phyloP scores from a whole-genome alignment of 202 grass and related monocot genomes.

The Musa balbisiana region DNA sequence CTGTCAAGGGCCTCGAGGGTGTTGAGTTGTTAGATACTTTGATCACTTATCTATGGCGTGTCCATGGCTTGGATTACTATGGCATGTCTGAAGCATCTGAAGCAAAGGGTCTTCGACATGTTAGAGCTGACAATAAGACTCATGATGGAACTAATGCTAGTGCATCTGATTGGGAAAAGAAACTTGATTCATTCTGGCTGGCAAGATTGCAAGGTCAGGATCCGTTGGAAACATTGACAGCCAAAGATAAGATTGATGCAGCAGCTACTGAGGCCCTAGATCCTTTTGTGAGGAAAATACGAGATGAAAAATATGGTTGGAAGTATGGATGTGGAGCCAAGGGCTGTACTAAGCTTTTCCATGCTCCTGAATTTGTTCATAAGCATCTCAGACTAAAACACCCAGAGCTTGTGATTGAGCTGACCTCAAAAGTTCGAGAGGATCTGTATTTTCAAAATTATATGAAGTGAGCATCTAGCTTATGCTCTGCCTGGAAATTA shows the following conservation, averaged over 20 bases:
- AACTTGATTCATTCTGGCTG: slow-evolving; percentile 75
- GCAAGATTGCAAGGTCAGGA: slow-evolving; percentile 71
- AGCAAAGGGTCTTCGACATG: slow-evolving; percentile 66
- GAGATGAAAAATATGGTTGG: slow-evolving; percentile 98
- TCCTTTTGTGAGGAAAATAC: slow-evolving; percentile 84
- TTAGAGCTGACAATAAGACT: slow-evolving; percentile 70
- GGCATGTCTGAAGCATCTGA: slow-evolving; percentile 69
- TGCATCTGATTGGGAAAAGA: slow-evolving; percentile 88
- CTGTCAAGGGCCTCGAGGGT: slow-evolving; percentile 94
- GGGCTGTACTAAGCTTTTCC: slow-evolving; percentile 93
- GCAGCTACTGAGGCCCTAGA: slow-evolving; percentile 76
- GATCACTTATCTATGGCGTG: slow-evolving; percentile 86
- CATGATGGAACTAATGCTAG: slow-evolving; percentile 41
- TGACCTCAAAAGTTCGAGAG: slow-evolving; percentile 5
- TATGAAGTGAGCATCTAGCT: neutral
- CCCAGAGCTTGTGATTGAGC: slow-evolving; percentile 3
- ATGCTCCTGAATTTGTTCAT: slow-evolving; percentile 95
- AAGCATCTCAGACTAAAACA: slow-evolving; percentile 75
- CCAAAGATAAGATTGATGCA: slow-evolving; percentile 94
- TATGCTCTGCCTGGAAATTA: neutral
- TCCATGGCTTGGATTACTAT: slow-evolving; percentile 98
- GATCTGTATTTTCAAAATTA: slow-evolving; percentile 11
- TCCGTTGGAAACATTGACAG: slow-evolving; percentile 59
- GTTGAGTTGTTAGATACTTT: slow-evolving; percentile 86
- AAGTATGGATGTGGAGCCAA: slow-evolving; percentile 97